phyloP scores from a whole-genome alignment of 257 asterid species.

The Solanum stenotomum region DNA sequence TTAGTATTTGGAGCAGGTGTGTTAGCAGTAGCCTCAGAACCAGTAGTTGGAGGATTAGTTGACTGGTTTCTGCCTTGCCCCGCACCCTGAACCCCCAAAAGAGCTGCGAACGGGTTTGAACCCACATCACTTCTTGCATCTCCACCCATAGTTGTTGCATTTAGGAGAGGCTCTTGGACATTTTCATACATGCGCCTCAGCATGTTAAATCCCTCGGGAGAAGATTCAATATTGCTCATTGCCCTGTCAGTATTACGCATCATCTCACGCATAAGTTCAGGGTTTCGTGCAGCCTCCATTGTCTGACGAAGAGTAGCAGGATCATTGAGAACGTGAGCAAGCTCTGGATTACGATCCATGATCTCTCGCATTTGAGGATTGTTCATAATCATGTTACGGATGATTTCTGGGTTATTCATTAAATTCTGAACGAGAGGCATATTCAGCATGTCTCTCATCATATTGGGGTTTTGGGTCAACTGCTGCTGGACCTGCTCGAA shows the following conservation, averaged over 20 bases:
- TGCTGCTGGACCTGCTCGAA: constrained; percentile 45
- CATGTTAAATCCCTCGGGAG: constrained; percentile 63
- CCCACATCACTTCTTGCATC: constrained; percentile 28
- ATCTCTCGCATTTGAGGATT: constrained; percentile 65
- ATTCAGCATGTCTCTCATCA: constrained; percentile 47
- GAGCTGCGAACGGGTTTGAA: constrained; percentile 47
- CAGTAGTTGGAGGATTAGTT: constrained; percentile 17
- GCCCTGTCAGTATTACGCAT: constrained; percentile 63
- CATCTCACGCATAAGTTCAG: constrained; percentile 67
- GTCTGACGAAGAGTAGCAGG: constrained; percentile 52
- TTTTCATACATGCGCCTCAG: constrained; percentile 61
- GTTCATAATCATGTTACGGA: constrained; percentile 40
- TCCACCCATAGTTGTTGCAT: constrained; percentile 47
- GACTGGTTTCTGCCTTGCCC: constrained; percentile 16
- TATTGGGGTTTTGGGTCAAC: constrained; percentile 39
- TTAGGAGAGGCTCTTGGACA: constrained; percentile 52
- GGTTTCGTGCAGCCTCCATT: constrained; percentile 60
- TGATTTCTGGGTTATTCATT: constrained; percentile 51
- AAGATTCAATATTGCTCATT: constrained; percentile 54
- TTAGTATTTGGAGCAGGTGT: constrained; percentile 48
- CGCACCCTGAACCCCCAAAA: constrained; percentile 34
- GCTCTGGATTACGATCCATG: constrained; percentile 52
- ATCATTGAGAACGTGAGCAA: constrained; percentile 48
- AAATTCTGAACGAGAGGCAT: constrained; percentile 42
- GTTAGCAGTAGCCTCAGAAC: constrained; percentile 20